These are phyloP conservation scores for Sclerotinia nivalis DNA, from an alignment of 2,329 filamentous ascomycete species.

Conservation along the genomic window DNA sequence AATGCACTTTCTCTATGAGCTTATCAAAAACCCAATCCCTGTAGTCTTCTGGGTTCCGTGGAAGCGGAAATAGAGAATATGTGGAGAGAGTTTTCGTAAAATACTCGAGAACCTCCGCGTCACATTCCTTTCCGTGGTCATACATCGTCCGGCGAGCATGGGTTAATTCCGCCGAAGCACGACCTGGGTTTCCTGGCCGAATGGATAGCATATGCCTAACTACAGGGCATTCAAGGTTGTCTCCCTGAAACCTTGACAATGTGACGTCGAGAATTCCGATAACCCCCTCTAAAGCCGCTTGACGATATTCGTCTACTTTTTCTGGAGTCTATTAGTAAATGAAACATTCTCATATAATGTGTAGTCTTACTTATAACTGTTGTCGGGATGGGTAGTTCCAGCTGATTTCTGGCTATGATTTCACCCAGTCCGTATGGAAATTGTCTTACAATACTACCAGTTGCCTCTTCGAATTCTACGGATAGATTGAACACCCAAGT, in stretches of 20 bases:
- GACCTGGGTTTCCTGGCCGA: not conserved
- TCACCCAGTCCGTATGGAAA: not conserved
- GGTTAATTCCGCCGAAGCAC: not conserved
- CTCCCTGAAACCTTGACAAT: not conserved
- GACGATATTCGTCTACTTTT: not conserved
- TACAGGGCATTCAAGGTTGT: accelerated
- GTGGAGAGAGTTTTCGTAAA: no score
- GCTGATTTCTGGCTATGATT: not conserved
- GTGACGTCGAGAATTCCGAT: not conserved
- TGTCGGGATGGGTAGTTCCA: not conserved
- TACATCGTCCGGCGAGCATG: no score
- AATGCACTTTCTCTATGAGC: no score
- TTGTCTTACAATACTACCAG: not conserved
- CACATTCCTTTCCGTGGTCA: no score
- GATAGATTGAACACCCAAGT: not conserved
- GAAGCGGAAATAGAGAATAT: no score
- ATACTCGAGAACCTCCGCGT: no score
- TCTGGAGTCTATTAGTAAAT: not conserved
- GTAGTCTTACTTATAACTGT: not conserved
- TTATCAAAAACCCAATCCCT: no score
- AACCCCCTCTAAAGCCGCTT: not conserved
- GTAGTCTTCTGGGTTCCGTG: no score
- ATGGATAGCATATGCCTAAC: not conserved
- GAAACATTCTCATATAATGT: not conserved
- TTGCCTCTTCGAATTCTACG: not conserved